Percentiles rank a stretch among this genome's conserved stretches.
Evolutionary conservation across 1,284 basidiomycete species (phyloP).

Genomic region (Moniliophthora roreri): DNA sequence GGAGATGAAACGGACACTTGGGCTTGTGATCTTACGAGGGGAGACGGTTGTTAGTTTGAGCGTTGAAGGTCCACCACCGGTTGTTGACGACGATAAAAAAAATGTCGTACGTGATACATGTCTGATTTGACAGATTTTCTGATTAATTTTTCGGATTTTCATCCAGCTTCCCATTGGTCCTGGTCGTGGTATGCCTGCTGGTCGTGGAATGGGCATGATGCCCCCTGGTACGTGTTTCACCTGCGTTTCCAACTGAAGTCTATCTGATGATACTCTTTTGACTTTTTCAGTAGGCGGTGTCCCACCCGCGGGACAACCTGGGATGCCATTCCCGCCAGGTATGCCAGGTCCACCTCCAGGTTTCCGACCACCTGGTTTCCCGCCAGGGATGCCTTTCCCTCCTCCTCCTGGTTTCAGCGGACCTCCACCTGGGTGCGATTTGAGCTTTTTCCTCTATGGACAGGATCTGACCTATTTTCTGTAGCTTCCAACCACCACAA

Average conservation of each 20-base stretch:
- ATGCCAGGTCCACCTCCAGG: conserved; percentile 82
- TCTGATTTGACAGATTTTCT: too few species aligned
- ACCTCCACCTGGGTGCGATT: conserved; percentile 80
- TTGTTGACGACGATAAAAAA: conserved; percentile 88
- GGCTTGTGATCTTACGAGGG: conserved; percentile 93
- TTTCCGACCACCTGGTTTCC: conserved; percentile 83
- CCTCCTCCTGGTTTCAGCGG: conserved; percentile 79
- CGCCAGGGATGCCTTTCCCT: conserved; percentile 76
- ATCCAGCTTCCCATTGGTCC: conserved; percentile 83
- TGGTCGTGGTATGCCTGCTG: conserved; percentile 93
- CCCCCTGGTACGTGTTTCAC: conserved; percentile 70
- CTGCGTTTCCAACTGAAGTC: conserved; percentile 11
- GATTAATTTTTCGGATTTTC: conserved; percentile 9
- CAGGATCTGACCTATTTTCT: neutral
- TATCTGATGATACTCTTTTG: conserved; percentile 13
- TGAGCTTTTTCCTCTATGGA: too few species aligned
- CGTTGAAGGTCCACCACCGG: conserved; percentile 95
- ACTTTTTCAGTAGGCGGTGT: conserved; percentile 49
- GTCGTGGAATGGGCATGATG: conserved; percentile 96
- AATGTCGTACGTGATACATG: conserved; percentile 63
- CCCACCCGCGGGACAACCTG: conserved; percentile 75
- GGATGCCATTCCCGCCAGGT: conserved; percentile 87
- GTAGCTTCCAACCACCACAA: neutral
- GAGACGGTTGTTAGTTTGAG: conserved; percentile 95
- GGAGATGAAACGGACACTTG: conserved; percentile 95